Evolutionary conservation across 768 basidiomycete genomes (phyloP).

Genomic region (Lactarius hengduanensis): DNA sequence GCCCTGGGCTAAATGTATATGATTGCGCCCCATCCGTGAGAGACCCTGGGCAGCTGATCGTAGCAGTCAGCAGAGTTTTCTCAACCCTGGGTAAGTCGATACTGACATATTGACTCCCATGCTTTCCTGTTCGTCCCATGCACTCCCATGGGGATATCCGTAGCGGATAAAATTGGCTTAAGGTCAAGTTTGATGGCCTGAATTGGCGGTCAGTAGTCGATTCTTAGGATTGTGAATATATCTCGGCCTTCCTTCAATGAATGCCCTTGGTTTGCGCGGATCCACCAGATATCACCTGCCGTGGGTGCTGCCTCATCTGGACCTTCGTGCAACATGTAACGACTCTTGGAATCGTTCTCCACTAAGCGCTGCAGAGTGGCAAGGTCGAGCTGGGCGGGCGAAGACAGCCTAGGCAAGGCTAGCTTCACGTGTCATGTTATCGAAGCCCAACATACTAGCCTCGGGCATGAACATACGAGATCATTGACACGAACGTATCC

Average conservation of each 20-base stretch:
- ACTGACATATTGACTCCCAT: constrained; percentile 70
- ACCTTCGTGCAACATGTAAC: constrained; percentile 57
- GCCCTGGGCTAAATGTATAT: constrained; percentile 90
- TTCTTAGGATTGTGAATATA: neutral
- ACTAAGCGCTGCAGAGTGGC: constrained; percentile 61
- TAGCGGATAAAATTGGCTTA: constrained; percentile 50
- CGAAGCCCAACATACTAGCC: neutral
- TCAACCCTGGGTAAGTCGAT: neutral
- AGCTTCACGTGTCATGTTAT: constrained; percentile 47
- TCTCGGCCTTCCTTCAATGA: constrained; percentile 66
- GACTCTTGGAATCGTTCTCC: constrained; percentile 59
- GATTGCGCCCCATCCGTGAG: constrained; percentile 84
- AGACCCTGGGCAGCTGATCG: constrained; percentile 63
- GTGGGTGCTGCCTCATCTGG: constrained; percentile 36
- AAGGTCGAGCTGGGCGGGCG: constrained; percentile 50
- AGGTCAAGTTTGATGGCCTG: constrained; percentile 72
- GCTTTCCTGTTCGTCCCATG: constrained; percentile 73
- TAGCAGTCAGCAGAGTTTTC: constrained; percentile 5
- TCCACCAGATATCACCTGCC: constrained; percentile 65
- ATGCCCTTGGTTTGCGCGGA: constrained; percentile 89
- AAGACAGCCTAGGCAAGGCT: constrained; percentile 57
- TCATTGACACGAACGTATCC: constrained; percentile 83
- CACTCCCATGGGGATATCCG: constrained; percentile 76
- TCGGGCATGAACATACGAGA: constrained; percentile 57
- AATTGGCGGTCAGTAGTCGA: neutral